phyloP scores from a whole-genome alignment of 2,329 filamentous ascomycete species.

The Fusarium clavum region DNA sequence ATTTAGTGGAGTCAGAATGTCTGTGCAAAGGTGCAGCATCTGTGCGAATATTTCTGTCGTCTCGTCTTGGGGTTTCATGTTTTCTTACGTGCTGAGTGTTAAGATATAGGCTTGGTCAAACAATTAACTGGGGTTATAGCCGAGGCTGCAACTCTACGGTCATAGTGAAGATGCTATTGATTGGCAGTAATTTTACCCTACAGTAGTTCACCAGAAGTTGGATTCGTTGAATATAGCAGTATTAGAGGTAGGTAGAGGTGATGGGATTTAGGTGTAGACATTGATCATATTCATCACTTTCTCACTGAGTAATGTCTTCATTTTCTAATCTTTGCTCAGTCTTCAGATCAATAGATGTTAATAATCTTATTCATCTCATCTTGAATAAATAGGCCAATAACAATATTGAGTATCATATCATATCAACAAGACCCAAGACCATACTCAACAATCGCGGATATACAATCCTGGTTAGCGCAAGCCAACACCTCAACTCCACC shows the following conservation, averaged over 20 bases:
- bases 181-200: not conserved
- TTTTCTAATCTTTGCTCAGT: not conserved
- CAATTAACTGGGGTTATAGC: not conserved
- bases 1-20: not conserved
- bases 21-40: not conserved
- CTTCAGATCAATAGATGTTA: no score
- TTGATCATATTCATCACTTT: no score
- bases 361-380: no score
- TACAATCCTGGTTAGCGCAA: not conserved
- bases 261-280: no score
- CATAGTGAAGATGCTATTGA: not conserved
- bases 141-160: not conserved
- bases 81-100: slow-evolving; percentile 2
- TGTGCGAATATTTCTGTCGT: not conserved
- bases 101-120: slow-evolving; percentile 4
- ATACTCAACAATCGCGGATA: not conserved
- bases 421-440: not conserved
- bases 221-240: not conserved
- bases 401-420: not conserved
- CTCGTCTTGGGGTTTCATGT: not conserved
- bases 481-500: not conserved
- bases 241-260: no score
- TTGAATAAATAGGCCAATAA: no score
- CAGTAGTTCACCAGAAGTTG: not conserved
- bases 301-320: no score